A percentile compares a stretch with the other conserved stretches of the same genome.
These are phyloP conservation scores for Solanum tarijense DNA, from an alignment of 257 asterid genomes.

Conservation along the genomic window DNA sequence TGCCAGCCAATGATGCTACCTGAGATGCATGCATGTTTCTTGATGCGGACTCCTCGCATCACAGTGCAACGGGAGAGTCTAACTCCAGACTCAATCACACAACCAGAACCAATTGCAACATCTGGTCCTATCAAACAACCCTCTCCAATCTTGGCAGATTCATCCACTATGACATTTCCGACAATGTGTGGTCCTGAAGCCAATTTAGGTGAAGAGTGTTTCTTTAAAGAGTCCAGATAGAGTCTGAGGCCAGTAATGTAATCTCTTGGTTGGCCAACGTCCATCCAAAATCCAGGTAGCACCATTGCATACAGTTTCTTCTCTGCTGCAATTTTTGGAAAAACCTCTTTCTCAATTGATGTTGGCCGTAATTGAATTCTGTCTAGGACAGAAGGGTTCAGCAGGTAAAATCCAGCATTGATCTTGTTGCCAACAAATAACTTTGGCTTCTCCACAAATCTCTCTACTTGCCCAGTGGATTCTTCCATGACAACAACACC, in stretches of 20 bases:
- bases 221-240: constrained; percentile 48
- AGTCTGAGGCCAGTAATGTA: constrained; percentile 63
- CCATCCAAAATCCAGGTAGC: constrained; percentile 83
- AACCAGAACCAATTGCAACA: constrained; percentile 67
- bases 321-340: constrained; percentile 51
- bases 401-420: constrained; percentile 69
- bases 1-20: constrained; percentile 28
- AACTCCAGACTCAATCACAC: constrained; percentile 61
- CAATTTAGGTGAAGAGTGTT: constrained; percentile 37
- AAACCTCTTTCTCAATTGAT: constrained; percentile 75
- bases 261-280: constrained; percentile 77
- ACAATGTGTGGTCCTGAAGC: constrained; percentile 43
- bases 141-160: constrained; percentile 58
- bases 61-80: constrained; percentile 67
- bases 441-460: constrained; percentile 74
- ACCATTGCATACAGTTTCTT: constrained; percentile 57
- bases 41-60: constrained; percentile 64
- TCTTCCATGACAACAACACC: constrained; percentile 69
- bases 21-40: constrained; percentile 46
- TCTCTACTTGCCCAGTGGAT: constrained; percentile 60
- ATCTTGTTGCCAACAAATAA: constrained; percentile 67
- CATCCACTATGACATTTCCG: constrained; percentile 60
- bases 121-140: constrained; percentile 77
- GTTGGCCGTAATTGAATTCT: constrained; percentile 58
- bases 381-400: constrained; percentile 59